Percentiles rank a stretch among this genome's conserved stretches.
Conservation (phyloP, 2,329 filamentous ascomycete genomes). For the Colletotrichum sp. region DNA sequence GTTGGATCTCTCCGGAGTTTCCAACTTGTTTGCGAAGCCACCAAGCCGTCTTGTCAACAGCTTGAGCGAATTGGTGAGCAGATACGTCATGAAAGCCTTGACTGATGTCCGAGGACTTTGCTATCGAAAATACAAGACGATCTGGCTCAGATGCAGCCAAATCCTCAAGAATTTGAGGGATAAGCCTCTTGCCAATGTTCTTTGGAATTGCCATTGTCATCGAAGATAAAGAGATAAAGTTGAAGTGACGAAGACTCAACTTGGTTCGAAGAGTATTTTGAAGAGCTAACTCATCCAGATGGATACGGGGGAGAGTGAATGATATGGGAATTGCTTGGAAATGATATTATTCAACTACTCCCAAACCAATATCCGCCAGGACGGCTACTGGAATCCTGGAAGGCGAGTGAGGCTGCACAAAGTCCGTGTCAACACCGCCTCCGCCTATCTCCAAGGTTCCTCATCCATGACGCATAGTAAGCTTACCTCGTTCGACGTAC, state of each 20-base stretch:
- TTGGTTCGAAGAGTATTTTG: neutral
- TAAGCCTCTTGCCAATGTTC: neutral
- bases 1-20: neutral
- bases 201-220: neutral
- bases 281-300: neutral
- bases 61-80: fast-evolving
- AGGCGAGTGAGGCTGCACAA: neutral
- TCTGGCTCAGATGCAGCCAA: neutral
- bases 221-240: neutral
- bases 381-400: neutral
- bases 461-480: neutral
- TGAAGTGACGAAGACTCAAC: fast-evolving
- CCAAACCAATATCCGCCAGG: fast-evolving
- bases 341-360: fast-evolving
- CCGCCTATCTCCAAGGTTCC: neutral
- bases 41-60: neutral
- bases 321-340: neutral
- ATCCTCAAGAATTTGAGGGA: neutral
- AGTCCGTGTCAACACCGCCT: neutral
- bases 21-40: neutral
- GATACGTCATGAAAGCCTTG: fast-evolving
- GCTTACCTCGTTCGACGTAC: neutral
- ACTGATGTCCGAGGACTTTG: neutral
- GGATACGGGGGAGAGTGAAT: fast-evolving
- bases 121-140: fast-evolving